Base-by-base conservation (phyloP, 164 flowering plant species). In the Chimonanthus praecox region DNA sequence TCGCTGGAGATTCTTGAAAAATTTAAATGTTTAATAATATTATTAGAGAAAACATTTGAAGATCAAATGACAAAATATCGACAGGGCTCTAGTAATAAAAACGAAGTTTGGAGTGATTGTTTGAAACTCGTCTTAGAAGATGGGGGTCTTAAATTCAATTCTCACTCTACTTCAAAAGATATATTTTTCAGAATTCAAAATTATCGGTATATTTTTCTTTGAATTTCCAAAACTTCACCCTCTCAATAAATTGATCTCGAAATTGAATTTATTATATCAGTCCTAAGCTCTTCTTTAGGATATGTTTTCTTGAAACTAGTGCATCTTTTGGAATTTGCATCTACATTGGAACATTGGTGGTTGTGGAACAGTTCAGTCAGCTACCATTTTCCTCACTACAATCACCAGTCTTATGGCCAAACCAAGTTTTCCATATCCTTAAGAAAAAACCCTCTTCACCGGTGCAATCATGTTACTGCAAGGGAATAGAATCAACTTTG, bases 381-480 rank as follows among this genome's bases (percentile, higher is more conserved):
- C 46, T 58, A 47, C 46, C 21, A 7, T 47, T 48, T 62, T 65
- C 72, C 66, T 62, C 72, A 15, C 16, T 50, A 62, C 72, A 77
- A 58, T 16, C 70, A 70, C 48, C 71, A 71, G 46, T 69, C 33
- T 60, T 45, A 70, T 43, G 6, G 10, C 82, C 81, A 75, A 83
- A 88, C 87, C 83, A 83, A 71, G 47, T 77, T 67, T 74, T 81
- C 87, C 88, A 81, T 4, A 84, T 60, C 71, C 70, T 84, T 58
- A 20, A 76, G 6, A 87, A 75, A 51, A 84, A 45, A 0, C 89
- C 88, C 20, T 47, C 67, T 70, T 85, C 77, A 79, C 75, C 43
- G 61, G 67, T 62, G 45, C 83, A 65, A 70, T 72, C 72, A 64
- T 74, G 82, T 62, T 78, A 71, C 69, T 60, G 74, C 33, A 48